These are phyloP conservation scores for Brassica rapa DNA, from an alignment of 345 rosid species.

Conservation along the genomic window DNA sequence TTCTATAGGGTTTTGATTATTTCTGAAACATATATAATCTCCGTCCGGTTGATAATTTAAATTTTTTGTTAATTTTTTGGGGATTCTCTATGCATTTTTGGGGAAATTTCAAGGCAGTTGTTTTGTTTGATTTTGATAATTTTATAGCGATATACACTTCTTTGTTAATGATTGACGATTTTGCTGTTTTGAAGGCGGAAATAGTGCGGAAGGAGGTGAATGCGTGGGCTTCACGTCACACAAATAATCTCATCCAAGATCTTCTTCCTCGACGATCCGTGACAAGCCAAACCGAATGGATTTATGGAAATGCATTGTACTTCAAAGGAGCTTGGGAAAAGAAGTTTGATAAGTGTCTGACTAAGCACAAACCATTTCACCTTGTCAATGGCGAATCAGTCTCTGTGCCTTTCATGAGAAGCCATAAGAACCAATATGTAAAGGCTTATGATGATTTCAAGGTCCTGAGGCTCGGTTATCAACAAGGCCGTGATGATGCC, in stretches of 20 bases:
- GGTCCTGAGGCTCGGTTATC: slow-evolving; percentile 21
- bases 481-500: neutral
- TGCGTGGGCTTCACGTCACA: neutral
- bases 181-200: neutral
- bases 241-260: neutral
- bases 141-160: neutral
- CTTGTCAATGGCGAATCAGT: slow-evolving; percentile 14
- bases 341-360: neutral
- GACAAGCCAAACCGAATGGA: neutral
- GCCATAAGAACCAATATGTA: neutral
- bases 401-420: slow-evolving; percentile 21
- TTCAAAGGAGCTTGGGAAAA: neutral
- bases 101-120: neutral
- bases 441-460: slow-evolving; percentile 11
- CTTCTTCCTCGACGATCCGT: neutral
- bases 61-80: neutral
- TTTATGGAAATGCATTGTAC: slow-evolving; percentile 4
- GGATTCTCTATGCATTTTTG: neutral
- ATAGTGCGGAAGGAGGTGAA: neutral
- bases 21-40: neutral
- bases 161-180: neutral
- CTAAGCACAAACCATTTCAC: neutral
- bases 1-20: neutral
- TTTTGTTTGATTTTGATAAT: neutral
- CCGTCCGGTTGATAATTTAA: neutral